These are phyloP conservation scores for Mycena vulgaris DNA, from an alignment of 768 basidiomycete species.

Conservation along the genomic window DNA sequence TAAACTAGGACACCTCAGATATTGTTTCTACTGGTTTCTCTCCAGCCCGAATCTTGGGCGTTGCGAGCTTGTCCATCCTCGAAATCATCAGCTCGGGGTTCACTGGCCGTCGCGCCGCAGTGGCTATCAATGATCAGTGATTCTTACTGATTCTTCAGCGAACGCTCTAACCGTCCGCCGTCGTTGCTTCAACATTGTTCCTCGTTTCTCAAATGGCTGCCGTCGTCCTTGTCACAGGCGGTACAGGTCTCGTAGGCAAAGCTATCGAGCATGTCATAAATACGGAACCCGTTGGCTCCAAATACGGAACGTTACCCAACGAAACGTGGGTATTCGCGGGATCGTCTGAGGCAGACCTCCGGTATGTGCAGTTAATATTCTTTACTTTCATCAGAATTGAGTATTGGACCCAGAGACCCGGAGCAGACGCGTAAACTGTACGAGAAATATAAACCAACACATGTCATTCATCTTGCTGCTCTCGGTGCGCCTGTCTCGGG, in stretches of 20 bases:
- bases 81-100: no score
- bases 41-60: no score
- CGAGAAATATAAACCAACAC: conserved; percentile 93
- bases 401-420: conserved; percentile 16
- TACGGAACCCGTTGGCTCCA: conserved; percentile 71
- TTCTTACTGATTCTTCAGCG: no score
- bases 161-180: no score
- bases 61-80: no score
- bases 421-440: conserved; percentile 77
- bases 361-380: conserved; percentile 53
- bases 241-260: conserved; percentile 77
- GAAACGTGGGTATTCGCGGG: conserved; percentile 81
- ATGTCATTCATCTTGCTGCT: conserved; percentile 91
- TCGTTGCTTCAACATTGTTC: no score
- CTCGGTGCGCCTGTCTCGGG: conserved; percentile 15
- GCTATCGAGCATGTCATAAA: conserved; percentile 75
- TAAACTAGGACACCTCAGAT: no score
- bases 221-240: conserved; percentile 76
- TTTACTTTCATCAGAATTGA: not conserved
- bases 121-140: no score
- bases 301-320: conserved; percentile 70
- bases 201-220: conserved; percentile 29
- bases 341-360: conserved; percentile 77
- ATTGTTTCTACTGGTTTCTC: no score
- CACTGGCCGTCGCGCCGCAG: no score